Conservation (phyloP, 176 grass and related monocot species). For the Juncus effusus region DNA sequence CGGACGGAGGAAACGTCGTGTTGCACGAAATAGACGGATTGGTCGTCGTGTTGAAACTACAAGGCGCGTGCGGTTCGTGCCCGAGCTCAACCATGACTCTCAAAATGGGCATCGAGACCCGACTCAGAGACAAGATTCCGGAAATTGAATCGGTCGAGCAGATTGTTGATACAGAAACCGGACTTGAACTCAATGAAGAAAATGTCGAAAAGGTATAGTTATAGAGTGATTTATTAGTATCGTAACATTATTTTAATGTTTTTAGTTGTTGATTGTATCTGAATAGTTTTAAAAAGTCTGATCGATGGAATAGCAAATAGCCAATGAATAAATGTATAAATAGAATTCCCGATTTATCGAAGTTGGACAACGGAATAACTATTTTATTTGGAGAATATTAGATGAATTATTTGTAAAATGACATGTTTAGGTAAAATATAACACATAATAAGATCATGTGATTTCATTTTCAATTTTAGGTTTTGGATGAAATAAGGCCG, state of each 20-base stretch:
- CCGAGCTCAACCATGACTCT: constrained; percentile 97
- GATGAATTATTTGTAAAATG: too few relatives aligned
- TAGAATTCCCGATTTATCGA: too few relatives aligned
- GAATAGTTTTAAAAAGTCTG: too few relatives aligned
- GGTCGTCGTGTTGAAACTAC: constrained; percentile 87
- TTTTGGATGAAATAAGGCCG: constrained; percentile 91
- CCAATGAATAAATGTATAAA: too few relatives aligned
- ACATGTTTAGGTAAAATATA: too few relatives aligned
- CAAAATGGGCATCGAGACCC: constrained; percentile 93
- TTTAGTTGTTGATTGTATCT: too few relatives aligned
- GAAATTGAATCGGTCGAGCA: constrained; percentile 84
- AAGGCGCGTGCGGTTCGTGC: constrained; percentile 93
- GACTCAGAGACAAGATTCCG: constrained; percentile 91
- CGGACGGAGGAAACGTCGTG: constrained; percentile 83
- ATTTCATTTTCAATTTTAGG: constrained; percentile 28
- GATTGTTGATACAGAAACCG: constrained; percentile 81
- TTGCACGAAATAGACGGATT: constrained; percentile 92
- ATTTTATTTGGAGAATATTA: too few relatives aligned
- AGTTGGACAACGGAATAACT: too few relatives aligned
- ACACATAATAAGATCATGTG: too few relatives aligned
- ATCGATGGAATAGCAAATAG: too few relatives aligned
- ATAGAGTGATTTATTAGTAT: neutral
- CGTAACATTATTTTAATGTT: too few relatives aligned
- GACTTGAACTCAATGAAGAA: constrained; percentile 78
- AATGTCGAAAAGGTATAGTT: constrained; percentile 77